Conservation (phyloP, 257 asterid species). For the Buddleja alternifolia region DNA sequence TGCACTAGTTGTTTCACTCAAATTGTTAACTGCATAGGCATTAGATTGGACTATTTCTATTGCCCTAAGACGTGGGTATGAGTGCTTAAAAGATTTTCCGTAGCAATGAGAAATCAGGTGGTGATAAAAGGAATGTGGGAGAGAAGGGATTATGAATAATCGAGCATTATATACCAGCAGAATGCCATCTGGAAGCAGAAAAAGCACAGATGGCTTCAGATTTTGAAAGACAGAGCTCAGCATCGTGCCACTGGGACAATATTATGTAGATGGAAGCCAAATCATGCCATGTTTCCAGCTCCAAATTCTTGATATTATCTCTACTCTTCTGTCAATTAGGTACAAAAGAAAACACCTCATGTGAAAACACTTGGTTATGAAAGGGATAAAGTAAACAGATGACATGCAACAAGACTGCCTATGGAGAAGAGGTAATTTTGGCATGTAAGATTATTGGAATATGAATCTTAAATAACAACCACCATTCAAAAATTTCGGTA, state of each 20-base stretch:
- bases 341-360: background rate
- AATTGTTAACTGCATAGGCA: slow-evolving; percentile 8
- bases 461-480: background rate
- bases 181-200: slow-evolving; percentile 79
- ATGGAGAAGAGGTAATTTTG: background rate
- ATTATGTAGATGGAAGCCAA: slow-evolving; percentile 79
- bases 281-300: slow-evolving; percentile 84
- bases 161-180: slow-evolving; percentile 54
- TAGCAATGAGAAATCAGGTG: slow-evolving; percentile 6
- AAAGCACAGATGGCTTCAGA: slow-evolving; percentile 51
- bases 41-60: background rate
- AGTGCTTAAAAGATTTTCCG: background rate
- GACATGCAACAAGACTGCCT: background rate
- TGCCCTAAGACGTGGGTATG: background rate
- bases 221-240: slow-evolving; percentile 79
- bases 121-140: background rate
- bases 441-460: background rate
- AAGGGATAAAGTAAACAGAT: background rate
- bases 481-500: slow-evolving; percentile 9
- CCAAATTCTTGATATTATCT: slow-evolving; percentile 47
- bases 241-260: slow-evolving; percentile 76
- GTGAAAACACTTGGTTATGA: slow-evolving; percentile 19
- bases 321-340: slow-evolving; percentile 49
- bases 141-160: background rate
- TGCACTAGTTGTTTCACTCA: slow-evolving; percentile 9